Evolutionary conservation across 257 asterid genomes (phyloP).

Genomic region (Salvia miltiorrhiza): DNA sequence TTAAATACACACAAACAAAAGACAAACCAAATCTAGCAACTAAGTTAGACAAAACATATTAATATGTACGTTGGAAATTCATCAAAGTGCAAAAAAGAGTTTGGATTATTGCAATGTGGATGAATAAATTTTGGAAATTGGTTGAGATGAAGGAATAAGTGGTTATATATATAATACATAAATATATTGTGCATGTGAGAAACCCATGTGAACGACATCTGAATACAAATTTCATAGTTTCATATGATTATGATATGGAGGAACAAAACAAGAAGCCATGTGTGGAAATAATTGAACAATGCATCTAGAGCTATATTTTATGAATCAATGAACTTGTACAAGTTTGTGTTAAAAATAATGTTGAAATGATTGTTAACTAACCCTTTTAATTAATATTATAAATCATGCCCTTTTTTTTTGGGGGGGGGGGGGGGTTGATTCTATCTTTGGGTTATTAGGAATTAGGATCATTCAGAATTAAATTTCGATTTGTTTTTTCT

Average conservation of each 20-base stretch:
- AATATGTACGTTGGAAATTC: not conserved
- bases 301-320: constrained; percentile 35
- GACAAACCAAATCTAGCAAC: constrained; percentile 22
- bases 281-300: constrained; percentile 36
- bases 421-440: not conserved
- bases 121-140: not conserved
- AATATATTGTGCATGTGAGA: constrained; percentile 46
- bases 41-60: not conserved
- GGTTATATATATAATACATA: constrained; percentile 20
- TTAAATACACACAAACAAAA: not conserved
- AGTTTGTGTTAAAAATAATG: not conserved
- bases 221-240: constrained; percentile 16
- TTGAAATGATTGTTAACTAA: constrained; percentile 4
- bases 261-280: constrained; percentile 28
- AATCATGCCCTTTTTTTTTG: not conserved
- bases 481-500: no score
- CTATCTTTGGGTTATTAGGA: not conserved
- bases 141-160: constrained; percentile 17
- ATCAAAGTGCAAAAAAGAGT: not conserved
- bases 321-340: constrained; percentile 8
- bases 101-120: constrained; percentile 18
- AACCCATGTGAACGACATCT: constrained; percentile 52
- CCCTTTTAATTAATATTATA: not conserved
- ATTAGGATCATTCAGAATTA: not conserved
- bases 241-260: constrained; percentile 19